Conservation (phyloP, 2,329 filamentous ascomycete species). For the Acephala macrosclerotiorum region DNA sequence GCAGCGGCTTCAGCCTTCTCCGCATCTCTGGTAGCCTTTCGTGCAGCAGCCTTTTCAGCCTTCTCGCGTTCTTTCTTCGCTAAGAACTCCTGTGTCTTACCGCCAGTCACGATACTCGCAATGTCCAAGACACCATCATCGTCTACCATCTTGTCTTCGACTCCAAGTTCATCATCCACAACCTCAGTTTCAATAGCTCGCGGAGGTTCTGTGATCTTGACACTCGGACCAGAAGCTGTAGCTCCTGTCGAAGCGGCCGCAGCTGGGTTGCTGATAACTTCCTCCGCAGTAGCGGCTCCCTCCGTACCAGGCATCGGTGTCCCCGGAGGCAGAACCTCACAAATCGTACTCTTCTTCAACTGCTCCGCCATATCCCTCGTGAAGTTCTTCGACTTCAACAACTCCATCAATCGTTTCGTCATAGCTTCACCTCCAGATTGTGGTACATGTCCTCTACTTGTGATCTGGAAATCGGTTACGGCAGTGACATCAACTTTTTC, state of each 20-base stretch:
- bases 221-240: slow-evolving; percentile 43
- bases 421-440: slow-evolving; percentile 86
- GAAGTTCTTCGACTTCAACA: slow-evolving; percentile 68
- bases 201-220: slow-evolving; percentile 43
- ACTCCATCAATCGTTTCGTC: slow-evolving; percentile 74
- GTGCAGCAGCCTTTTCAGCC: slow-evolving; percentile 66
- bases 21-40: slow-evolving; percentile 64
- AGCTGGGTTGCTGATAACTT: slow-evolving; percentile 42
- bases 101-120: slow-evolving; percentile 82
- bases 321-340: slow-evolving; percentile 70
- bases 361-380: slow-evolving; percentile 74
- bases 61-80: slow-evolving; percentile 86
- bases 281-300: slow-evolving; percentile 58
- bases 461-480: slow-evolving; percentile 81
- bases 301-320: slow-evolving; percentile 52
- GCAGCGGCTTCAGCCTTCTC: slow-evolving; percentile 60
- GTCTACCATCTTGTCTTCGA: slow-evolving; percentile 53
- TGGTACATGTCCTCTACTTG: slow-evolving; percentile 66
- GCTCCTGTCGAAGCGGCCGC: slow-evolving; percentile 44
- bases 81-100: slow-evolving; percentile 82
- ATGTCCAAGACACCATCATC: slow-evolving; percentile 83
- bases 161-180: slow-evolving; percentile 47
- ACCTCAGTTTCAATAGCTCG: slow-evolving; percentile 35
- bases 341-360: slow-evolving; percentile 70
- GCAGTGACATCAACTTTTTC: slow-evolving; percentile 94